phyloP scores from a whole-genome alignment of 2,329 filamentous ascomycete genomes.

The Penicillium sp. region DNA sequence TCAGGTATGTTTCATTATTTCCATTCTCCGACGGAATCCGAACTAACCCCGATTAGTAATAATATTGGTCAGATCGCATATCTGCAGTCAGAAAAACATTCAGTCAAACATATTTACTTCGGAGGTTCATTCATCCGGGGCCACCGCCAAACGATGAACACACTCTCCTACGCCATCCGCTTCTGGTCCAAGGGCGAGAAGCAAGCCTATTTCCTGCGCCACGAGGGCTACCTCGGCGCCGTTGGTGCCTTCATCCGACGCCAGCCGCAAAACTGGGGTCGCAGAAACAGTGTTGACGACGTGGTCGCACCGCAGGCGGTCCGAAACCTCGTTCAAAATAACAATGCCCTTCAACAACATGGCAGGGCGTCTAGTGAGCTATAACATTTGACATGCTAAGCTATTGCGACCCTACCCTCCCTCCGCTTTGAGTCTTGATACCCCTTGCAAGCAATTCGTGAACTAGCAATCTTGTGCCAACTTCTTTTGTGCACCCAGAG shows the following conservation, averaged over 20 bases:
- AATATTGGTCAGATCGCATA: slow-evolving; percentile 98
- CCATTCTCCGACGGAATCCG: neutral
- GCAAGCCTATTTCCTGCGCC: slow-evolving; percentile 91
- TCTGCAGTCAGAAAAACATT: slow-evolving; percentile 93
- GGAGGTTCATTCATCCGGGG: slow-evolving; percentile 95
- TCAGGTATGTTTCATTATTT: slow-evolving; percentile 53
- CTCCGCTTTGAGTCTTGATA: slow-evolving; percentile 7
- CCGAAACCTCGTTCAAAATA: slow-evolving; percentile 20
- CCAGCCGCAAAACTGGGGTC: slow-evolving; percentile 87
- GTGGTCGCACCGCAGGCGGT: slow-evolving; percentile 30
- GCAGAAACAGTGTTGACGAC: slow-evolving; percentile 72
- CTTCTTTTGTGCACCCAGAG: neutral
- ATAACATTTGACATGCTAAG: slow-evolving; percentile 1
- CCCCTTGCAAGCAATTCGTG: slow-evolving; percentile 4
- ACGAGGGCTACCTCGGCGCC: slow-evolving; percentile 91
- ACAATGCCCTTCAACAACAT: slow-evolving; percentile 14
- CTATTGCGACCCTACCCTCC: neutral
- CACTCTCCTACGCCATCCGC: slow-evolving; percentile 90
- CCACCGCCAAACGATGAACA: slow-evolving; percentile 97
- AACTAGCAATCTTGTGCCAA: neutral
- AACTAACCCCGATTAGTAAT: slow-evolving; percentile 60
- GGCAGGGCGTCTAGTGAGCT: slow-evolving; percentile 16
- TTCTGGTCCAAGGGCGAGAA: slow-evolving; percentile 96
- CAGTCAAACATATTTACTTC: slow-evolving; percentile 91
- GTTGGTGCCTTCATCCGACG: slow-evolving; percentile 93